Conservation (phyloP, 1,284 basidiomycete species). For the Cutaneotrichosporon dermatis region DNA sequence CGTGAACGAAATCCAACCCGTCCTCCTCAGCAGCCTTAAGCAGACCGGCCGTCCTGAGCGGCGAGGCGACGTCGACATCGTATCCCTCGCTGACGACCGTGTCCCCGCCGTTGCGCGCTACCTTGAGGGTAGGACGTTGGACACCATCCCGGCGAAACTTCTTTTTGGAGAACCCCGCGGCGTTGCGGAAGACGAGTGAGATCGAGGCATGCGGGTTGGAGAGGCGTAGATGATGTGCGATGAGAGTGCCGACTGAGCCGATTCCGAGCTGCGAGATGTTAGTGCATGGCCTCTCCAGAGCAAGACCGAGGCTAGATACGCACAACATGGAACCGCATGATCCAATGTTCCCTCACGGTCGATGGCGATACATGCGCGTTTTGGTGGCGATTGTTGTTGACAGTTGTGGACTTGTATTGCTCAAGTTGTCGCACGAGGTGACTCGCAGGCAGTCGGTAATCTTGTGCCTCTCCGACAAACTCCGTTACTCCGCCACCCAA, state of each 20-base stretch:
- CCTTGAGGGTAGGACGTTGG: slow-evolving; percentile 1
- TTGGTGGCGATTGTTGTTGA: background rate
- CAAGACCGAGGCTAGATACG: too few species aligned
- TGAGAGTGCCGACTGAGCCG: slow-evolving; percentile 72
- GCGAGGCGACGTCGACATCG: slow-evolving; percentile 20
- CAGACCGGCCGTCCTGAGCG: background rate
- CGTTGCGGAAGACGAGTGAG: slow-evolving; percentile 61
- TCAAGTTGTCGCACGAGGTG: too few species aligned
- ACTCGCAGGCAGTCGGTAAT: too few species aligned
- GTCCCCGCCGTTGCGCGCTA: slow-evolving; percentile 11
- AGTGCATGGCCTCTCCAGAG: background rate
- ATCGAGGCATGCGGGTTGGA: slow-evolving; percentile 56
- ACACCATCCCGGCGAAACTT: background rate
- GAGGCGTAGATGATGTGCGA: slow-evolving; percentile 71
- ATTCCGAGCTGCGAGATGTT: slow-evolving; percentile 55
- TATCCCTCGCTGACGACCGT: slow-evolving; percentile 17
- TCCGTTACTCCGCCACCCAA: too few species aligned
- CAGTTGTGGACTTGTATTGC: background rate
- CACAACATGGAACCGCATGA: slow-evolving; percentile 45
- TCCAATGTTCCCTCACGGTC: background rate
- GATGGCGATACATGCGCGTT: background rate
- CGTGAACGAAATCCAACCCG: background rate
- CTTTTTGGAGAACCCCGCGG: slow-evolving; percentile 6
- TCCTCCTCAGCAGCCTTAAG: background rate
- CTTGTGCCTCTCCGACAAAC: too few species aligned